Evolutionary conservation across 2,329 filamentous ascomycete species (phyloP).

Genomic region (Penicillium hesseltinei): DNA sequence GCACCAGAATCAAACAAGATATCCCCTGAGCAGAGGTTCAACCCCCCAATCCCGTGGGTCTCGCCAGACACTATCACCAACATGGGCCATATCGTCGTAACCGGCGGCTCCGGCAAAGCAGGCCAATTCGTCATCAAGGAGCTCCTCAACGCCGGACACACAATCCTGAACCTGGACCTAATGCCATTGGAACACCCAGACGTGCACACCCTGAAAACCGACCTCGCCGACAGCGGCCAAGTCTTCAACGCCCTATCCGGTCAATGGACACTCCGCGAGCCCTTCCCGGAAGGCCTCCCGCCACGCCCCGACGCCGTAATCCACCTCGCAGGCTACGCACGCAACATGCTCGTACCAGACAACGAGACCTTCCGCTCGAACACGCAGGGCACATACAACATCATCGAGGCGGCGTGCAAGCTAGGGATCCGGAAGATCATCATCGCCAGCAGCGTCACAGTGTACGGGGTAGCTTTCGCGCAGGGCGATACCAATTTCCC

Average conservation of each 20-base stretch:
- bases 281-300: conserved; percentile 38
- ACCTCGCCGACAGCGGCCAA: conserved; percentile 56
- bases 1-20: not conserved
- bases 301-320: conserved; percentile 58
- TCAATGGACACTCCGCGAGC: conserved; percentile 53
- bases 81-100: conserved; percentile 53
- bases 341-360: conserved; percentile 62
- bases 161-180: conserved; percentile 57
- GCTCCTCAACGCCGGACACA: conserved; percentile 51
- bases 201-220: conserved; percentile 57
- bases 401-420: conserved; percentile 62
- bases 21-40: not conserved
- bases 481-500: conserved; percentile 58
- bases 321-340: conserved; percentile 59
- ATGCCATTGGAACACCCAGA: conserved; percentile 39
- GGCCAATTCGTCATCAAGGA: conserved; percentile 55
- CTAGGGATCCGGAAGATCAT: conserved; percentile 62
- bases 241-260: conserved; percentile 57
- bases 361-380: conserved; percentile 60
- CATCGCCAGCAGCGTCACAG: conserved; percentile 58
- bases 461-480: conserved; percentile 63
- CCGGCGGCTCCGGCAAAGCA: conserved; percentile 56
- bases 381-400: conserved; percentile 58
- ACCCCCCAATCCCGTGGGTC: not conserved
- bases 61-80: conserved; percentile 34